Conservation (phyloP, 495 filamentous ascomycete genomes). For the Penicillium cataractarum region DNA sequence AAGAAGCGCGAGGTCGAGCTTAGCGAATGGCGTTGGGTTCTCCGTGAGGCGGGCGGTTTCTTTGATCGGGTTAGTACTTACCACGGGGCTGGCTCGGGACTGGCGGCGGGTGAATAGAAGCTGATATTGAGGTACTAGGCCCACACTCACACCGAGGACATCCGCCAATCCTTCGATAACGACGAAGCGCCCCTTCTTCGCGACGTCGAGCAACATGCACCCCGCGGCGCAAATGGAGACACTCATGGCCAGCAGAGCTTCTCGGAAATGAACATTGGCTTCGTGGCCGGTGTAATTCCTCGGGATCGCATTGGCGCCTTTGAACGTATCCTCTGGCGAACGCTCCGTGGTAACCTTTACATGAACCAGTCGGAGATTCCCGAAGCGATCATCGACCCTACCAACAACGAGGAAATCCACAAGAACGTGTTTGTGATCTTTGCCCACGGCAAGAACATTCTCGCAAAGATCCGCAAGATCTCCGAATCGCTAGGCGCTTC, state of each 20-base stretch:
- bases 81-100: background rate
- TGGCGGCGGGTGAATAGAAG: background rate
- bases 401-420: slow-evolving; percentile 83
- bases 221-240: slow-evolving; percentile 66
- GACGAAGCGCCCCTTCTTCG: slow-evolving; percentile 80
- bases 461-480: slow-evolving; percentile 98
- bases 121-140: slow-evolving; percentile 51
- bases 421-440: slow-evolving; percentile 99
- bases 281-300: slow-evolving; percentile 96
- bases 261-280: slow-evolving; percentile 98
- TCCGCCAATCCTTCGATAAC: slow-evolving; percentile 85
- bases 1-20: slow-evolving; percentile 97
- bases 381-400: slow-evolving; percentile 89
- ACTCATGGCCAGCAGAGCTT: slow-evolving; percentile 79
- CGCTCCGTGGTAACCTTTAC: slow-evolving; percentile 95
- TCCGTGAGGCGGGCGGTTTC: slow-evolving; percentile 93
- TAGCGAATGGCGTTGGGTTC: slow-evolving; percentile 96
- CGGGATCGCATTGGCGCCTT: slow-evolving; percentile 92
- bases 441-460: slow-evolving; percentile 95
- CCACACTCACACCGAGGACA: slow-evolving; percentile 95
- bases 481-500: slow-evolving; percentile 95
- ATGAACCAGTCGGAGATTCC: slow-evolving; percentile 99
- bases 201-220: slow-evolving; percentile 78
- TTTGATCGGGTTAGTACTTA: slow-evolving; percentile 72
- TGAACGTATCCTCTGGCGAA: slow-evolving; percentile 96